phyloP scores from a whole-genome alignment of 1,139 yeast genomes.

The Kluyveromyces sp. region DNA sequence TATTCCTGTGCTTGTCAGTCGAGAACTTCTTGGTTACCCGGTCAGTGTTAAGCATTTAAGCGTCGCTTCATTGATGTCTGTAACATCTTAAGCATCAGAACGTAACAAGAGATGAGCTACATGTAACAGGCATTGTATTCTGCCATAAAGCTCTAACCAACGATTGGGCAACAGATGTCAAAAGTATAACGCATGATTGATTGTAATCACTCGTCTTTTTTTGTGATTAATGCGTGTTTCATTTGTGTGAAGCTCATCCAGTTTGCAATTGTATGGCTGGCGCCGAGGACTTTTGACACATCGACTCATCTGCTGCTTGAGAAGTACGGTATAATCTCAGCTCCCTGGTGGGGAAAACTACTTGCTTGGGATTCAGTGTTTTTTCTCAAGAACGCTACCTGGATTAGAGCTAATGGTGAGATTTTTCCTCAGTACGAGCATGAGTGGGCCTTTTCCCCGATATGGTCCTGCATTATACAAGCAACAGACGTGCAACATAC shows the following conservation, averaged over 20 bases:
- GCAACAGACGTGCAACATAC: constrained; percentile 1
- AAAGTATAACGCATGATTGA: background rate
- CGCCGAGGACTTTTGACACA: constrained; percentile 45
- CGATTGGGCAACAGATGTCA: no score
- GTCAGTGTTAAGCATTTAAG: no score
- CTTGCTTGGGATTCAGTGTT: constrained; percentile 85
- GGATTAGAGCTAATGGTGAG: background rate
- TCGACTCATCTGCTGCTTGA: constrained; percentile 36
- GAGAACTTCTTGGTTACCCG: no score
- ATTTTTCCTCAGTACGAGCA: constrained; percentile 64
- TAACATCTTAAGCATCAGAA: no score
- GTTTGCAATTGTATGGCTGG: constrained; percentile 34
- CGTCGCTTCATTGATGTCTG: no score
- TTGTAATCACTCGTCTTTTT: background rate
- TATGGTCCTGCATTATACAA: constrained; percentile 58
- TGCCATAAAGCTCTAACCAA: no score
- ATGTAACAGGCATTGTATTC: no score
- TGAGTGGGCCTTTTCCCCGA: constrained; percentile 81
- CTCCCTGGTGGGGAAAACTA: constrained; percentile 40
- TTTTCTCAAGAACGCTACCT: constrained; percentile 41
- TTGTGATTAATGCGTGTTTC: constrained; percentile 25
- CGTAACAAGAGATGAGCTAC: background rate
- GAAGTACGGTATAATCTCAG: constrained; percentile 8
- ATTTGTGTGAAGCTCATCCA: constrained; percentile 35
- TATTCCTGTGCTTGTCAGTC: no score